Conservation (phyloP, 257 asterid species). For the Solanum pennellii region DNA sequence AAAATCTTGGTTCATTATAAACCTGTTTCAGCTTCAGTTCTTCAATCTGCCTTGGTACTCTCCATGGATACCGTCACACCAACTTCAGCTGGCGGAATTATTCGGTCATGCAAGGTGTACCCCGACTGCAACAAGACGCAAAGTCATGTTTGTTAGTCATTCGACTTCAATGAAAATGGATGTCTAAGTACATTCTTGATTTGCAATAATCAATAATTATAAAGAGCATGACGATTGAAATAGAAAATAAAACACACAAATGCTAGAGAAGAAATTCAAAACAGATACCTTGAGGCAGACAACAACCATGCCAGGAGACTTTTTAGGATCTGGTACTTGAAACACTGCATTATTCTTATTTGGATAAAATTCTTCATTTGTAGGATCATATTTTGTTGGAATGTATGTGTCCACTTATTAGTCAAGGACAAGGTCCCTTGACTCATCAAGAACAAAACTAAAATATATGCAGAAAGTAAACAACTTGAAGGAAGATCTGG, state of each 20-base stretch:
- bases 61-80: conserved; percentile 52
- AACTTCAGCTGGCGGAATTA: conserved; percentile 83
- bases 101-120: conserved; percentile 60
- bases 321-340: conserved; percentile 86
- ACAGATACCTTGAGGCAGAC: conserved; percentile 72
- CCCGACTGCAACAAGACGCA: conserved; percentile 37
- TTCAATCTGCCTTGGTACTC: too few relatives aligned
- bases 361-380: conserved; percentile 77
- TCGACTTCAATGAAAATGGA: background rate
- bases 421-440: too few relatives aligned
- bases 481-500: too few relatives aligned
- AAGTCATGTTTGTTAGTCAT: background rate
- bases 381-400: conserved; percentile 38
- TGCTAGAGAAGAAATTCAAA: background rate
- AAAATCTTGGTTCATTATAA: background rate
- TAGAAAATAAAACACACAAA: background rate
- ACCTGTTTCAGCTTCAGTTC: background rate
- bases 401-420: too few relatives aligned
- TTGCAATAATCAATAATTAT: background rate
- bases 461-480: too few relatives aligned
- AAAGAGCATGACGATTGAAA: background rate
- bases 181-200: background rate
- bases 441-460: too few relatives aligned
- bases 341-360: conserved; percentile 86
- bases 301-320: conserved; percentile 64